These are phyloP conservation scores for Huntiella savannae DNA, from an alignment of 2,329 filamentous ascomycete genomes.

Conservation along the genomic window DNA sequence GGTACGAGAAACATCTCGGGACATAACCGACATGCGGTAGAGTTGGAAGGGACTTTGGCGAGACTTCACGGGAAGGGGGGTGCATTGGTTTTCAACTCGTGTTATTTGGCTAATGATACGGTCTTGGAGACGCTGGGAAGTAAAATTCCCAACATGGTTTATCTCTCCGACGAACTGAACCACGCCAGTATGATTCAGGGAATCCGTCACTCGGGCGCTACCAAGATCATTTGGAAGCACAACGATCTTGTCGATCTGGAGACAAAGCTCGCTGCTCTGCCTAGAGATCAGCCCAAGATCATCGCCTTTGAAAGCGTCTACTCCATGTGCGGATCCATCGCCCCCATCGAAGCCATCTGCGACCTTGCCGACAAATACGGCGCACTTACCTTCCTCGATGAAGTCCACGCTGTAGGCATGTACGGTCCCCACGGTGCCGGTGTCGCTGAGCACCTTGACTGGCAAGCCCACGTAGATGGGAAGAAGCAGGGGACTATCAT, in stretches of 20 bases:
- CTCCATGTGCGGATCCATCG: constrained; percentile 97
- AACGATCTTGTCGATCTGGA: constrained; percentile 91
- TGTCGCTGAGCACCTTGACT: constrained; percentile 94
- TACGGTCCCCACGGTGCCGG: constrained; percentile 91
- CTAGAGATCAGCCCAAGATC: constrained; percentile 76
- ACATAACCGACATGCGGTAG: constrained; percentile 86
- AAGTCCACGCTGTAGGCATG: constrained; percentile 98
- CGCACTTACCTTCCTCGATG: constrained; percentile 90
- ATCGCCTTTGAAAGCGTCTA: constrained; percentile 98
- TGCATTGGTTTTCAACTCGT: constrained; percentile 88
- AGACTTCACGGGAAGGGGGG: constrained; percentile 82
- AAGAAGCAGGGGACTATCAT: constrained; percentile 65
- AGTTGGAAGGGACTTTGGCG: constrained; percentile 62
- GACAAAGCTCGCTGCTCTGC: constrained; percentile 74
- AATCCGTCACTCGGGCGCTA: constrained; percentile 89
- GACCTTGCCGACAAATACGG: constrained; percentile 95
- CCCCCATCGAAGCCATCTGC: constrained; percentile 87
- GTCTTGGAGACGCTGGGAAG: constrained; percentile 92
- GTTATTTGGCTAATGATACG: constrained; percentile 95
- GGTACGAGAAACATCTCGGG: constrained; percentile 96
- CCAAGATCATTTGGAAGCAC: constrained; percentile 97
- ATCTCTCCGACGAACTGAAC: constrained; percentile 92
- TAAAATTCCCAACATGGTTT: constrained; percentile 90
- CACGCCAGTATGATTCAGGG: constrained; percentile 99
- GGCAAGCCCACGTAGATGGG: constrained; percentile 62